Base-by-base conservation (phyloP, 305 asterid genomes). In the Fraxinus sp. region DNA sequence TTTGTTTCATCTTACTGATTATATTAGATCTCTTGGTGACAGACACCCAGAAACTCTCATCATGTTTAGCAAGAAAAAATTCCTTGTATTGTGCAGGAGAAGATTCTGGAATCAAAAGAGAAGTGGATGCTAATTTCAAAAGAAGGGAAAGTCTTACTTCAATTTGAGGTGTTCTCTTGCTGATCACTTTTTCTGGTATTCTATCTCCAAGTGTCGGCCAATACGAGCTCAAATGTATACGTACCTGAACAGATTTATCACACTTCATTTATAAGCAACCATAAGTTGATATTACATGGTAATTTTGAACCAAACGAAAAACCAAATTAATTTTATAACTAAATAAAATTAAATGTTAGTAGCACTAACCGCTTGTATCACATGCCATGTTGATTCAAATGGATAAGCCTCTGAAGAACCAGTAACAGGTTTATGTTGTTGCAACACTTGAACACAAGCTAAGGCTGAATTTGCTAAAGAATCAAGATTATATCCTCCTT, bases 401-500 rank as follows among this genome's bases (percentile, higher is more conserved):
- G 99, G 99, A 88, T 88, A 87, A 62, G 87, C 86, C 85, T 88
- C 89, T 13, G 83, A 81, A 64, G 94, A 85, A 76, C 91, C 89
- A 79, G 77, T 70, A 77, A 89, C 70, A 22, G 97, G 91, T 86
- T 90, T 92, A 75, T 88, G 89, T 76, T 87, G 75, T 57, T 93
- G 88, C 90, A 96, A 87, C 22, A 92, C 97, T 86, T 94, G 88
- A 75, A 95, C 88, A 84, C 99, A 96, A 57, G 98, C 97, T 70
- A 87, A 85, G 41, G 89, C 92, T 36, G 99, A 96, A 85, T 89
- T 91, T 82, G 98, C 93, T 75, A 95, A 80, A 11, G 99, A 93
- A 24, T 85, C 89, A 87, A 92, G 97, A 87, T 93, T 86, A 85
- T 96, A 96, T 80, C 99, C 98, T 78, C 99, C 99, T 91, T 96